These are phyloP conservation scores for Debaryomyces nepalensis DNA, from an alignment of 1,139 yeast genomes.

Conservation along the genomic window DNA sequence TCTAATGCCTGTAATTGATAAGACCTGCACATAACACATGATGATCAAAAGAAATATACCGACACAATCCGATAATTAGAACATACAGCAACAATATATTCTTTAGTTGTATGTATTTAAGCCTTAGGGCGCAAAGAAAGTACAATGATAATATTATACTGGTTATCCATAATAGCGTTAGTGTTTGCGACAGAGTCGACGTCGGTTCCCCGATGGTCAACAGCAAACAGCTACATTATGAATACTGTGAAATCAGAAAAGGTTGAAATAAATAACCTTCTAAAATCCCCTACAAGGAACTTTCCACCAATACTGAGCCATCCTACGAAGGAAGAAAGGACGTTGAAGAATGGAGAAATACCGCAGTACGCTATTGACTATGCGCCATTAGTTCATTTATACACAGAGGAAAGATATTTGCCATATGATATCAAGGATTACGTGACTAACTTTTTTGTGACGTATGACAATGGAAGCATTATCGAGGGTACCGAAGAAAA, in stretches of 20 bases:
- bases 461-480: slow-evolving; percentile 51
- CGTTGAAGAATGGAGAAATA: slow-evolving; percentile 57
- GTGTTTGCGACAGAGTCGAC: neutral
- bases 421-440: slow-evolving; percentile 81
- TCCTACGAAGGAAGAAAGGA: slow-evolving; percentile 37
- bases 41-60: neutral
- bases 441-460: slow-evolving; percentile 64
- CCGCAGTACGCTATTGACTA: slow-evolving; percentile 77
- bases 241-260: slow-evolving; percentile 18
- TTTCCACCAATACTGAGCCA: slow-evolving; percentile 42
- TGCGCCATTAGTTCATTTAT: slow-evolving; percentile 83
- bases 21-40: slow-evolving; percentile 9
- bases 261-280: slow-evolving; percentile 25
- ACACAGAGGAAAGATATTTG: slow-evolving; percentile 84
- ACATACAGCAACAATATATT: neutral
- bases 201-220: slow-evolving; percentile 15
- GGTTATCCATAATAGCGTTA: slow-evolving; percentile 5
- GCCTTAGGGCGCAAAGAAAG: neutral
- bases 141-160: slow-evolving; percentile 10
- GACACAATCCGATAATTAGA: neutral
- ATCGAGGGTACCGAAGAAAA: slow-evolving; percentile 42
- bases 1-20: no score
- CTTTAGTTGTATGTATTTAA: neutral
- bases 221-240: slow-evolving; percentile 17
- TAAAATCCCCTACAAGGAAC: slow-evolving; percentile 33